Conservation (phyloP, 2,329 filamentous ascomycete species). For the Dactylellina leptospora region DNA sequence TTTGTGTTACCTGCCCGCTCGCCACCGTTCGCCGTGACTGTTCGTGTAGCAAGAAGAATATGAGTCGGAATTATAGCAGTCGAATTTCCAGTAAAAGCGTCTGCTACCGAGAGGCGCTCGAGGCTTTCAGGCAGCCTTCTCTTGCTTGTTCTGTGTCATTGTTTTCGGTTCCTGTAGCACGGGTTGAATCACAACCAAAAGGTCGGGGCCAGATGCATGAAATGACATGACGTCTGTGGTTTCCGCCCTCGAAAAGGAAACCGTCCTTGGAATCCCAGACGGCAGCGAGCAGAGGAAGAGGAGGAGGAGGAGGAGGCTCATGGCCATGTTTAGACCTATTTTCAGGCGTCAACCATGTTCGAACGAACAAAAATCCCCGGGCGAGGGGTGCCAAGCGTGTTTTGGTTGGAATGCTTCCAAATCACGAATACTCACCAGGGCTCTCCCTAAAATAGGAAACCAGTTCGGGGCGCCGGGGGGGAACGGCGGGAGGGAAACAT, state of each 20-base stretch:
- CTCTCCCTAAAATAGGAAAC: constrained; percentile 48
- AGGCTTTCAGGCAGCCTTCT: constrained; percentile 6
- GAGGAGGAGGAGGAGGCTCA: constrained; percentile 6
- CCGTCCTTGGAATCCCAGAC: constrained; percentile 12
- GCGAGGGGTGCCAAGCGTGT: not conserved
- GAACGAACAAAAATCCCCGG: not conserved
- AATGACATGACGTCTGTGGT: constrained; percentile 11
- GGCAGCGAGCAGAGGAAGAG: not conserved
- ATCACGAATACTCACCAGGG: constrained; percentile 40
- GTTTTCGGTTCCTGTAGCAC: constrained; percentile 4
- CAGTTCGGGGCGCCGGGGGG: constrained; percentile 18
- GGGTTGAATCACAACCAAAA: not conserved
- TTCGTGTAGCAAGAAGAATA: constrained; percentile 23
- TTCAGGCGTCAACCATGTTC: constrained; percentile 14
- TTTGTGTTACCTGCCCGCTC: constrained; percentile 22
- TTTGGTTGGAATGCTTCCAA: constrained; percentile 49
- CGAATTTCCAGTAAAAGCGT: constrained; percentile 18
- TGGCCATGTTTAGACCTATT: not conserved
- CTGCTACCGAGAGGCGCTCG: constrained; percentile 3
- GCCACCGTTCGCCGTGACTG: not conserved
- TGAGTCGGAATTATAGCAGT: too few relatives aligned
- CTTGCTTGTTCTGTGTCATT: not conserved
- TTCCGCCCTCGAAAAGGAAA: constrained; percentile 3
- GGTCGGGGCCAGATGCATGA: not conserved
- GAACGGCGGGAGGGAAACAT: constrained; percentile 17